These are phyloP conservation scores for Stromatinia cepivora DNA, from an alignment of 2,329 filamentous ascomycete genomes.

Conservation along the genomic window DNA sequence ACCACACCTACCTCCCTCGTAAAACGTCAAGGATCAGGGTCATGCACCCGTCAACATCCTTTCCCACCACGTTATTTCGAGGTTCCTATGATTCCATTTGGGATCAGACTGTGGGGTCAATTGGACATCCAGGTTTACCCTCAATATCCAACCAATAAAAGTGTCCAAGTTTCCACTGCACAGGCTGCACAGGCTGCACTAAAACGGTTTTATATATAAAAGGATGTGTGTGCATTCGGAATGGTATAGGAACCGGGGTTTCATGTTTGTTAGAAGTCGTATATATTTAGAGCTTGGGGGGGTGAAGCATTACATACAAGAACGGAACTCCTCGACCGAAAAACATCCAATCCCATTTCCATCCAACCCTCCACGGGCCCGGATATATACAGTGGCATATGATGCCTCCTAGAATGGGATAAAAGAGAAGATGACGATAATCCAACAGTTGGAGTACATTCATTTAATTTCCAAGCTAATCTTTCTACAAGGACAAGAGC, in stretches of 20 bases:
- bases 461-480: neutral
- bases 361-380: neutral
- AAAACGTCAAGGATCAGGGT: slow-evolving; percentile 19
- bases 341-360: neutral
- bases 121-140: neutral
- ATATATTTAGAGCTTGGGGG: neutral
- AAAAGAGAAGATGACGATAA: neutral
- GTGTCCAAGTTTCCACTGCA: too few relatives aligned
- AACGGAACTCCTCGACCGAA: neutral
- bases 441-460: neutral
- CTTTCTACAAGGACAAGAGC: neutral
- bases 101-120: slow-evolving; percentile 18
- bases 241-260: neutral
- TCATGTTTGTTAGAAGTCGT: neutral
- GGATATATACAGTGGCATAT: slow-evolving; percentile 12
- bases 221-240: slow-evolving; percentile 1
- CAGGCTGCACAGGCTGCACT: neutral
- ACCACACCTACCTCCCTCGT: neutral
- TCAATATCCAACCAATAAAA: neutral
- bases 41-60: slow-evolving; percentile 16
- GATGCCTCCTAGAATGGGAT: neutral
- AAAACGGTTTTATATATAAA: neutral
- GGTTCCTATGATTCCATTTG: slow-evolving; percentile 14
- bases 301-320: neutral
- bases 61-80: slow-evolving; percentile 23